Evolutionary conservation across 768 basidiomycete species (phyloP), one percentile per base, ranked within the genome.

Genomic region (Sarcomyxa edulis): DNA sequence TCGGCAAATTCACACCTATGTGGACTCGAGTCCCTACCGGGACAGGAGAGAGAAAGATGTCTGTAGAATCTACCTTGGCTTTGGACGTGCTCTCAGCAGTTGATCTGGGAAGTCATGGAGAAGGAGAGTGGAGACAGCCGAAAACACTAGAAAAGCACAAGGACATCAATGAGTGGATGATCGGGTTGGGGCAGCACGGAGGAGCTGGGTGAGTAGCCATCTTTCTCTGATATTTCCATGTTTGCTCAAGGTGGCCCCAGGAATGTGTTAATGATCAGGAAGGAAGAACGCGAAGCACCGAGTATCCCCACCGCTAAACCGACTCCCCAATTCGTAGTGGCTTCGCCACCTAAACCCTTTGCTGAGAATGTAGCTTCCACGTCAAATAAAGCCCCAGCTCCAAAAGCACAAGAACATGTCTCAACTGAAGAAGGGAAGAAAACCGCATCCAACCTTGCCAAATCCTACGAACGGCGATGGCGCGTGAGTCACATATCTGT

Each of bases 151-250:
- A 72, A 15, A 51, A 47, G 2, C 50, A 74, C 29, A 33, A 41
- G 5, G 61, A 69, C 20, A 48, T 86, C 16, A 48, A 48, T 4
- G 54, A 60, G 34, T 86, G 83, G 84, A 58, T 68, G 12, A 49
- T 67, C 6, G 81, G 77, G n/a, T 56, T 84, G 33, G 68, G 65
- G 37, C 54, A 67, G 31, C 64, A 68, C 25, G 81, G 78, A 24
- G 78, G 80, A 31, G 76, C 65, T 45, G 80, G 80, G 82, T 83
- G 52, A 57, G 76, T 66, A 30, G 25, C 30, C 16, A 20, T 15
- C 9, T 40, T 42, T 46, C 9, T 6, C 18, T 35, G 39, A 18
- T 1, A 32, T 30, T 22, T 26, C 35, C 35, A 20, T 0, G 32
- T 28, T 20, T 27, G 38, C 35, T 18, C 23, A 34, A 36, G 11